Conservation (phyloP, 352 stramenopile genomes). For the Phytophthora citrophthora region DNA sequence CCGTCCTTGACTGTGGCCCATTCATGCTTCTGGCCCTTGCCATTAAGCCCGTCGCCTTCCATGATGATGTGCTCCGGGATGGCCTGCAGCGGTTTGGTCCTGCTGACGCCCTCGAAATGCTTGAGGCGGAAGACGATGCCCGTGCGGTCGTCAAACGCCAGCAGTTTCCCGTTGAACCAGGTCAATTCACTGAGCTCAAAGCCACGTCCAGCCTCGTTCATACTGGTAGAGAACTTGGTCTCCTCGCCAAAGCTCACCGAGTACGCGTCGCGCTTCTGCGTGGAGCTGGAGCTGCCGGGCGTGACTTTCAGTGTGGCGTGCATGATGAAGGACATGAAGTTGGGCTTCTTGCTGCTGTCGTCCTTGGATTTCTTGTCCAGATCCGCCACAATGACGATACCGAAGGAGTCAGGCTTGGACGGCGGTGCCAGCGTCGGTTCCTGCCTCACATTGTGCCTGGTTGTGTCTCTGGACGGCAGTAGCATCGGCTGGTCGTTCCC, state of each 20-base stretch:
- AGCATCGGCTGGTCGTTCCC: slow-evolving; percentile 24
- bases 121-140: slow-evolving; percentile 98
- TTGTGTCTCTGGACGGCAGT: slow-evolving; percentile 11
- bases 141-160: slow-evolving; percentile 98
- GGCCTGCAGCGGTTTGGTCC: slow-evolving; percentile 73
- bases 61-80: slow-evolving; percentile 97
- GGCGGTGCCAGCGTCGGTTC: slow-evolving; percentile 34
- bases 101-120: slow-evolving; percentile 67
- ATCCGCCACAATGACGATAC: slow-evolving; percentile 95
- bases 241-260: slow-evolving; percentile 71
- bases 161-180: slow-evolving; percentile 89
- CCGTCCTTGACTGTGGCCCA: slow-evolving; percentile 99
- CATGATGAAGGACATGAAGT: slow-evolving; percentile 92
- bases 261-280: slow-evolving; percentile 56
- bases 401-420: slow-evolving; percentile 69
- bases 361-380: slow-evolving; percentile 95
- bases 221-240: slow-evolving; percentile 76
- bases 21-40: slow-evolving; percentile 99
- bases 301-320: slow-evolving; percentile 89
- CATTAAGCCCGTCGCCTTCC: slow-evolving; percentile 95
- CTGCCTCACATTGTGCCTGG: slow-evolving; percentile 39
- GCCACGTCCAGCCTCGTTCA: slow-evolving; percentile 96
- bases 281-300: slow-evolving; percentile 35
- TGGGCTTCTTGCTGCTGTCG: slow-evolving; percentile 86
- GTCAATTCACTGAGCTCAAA: slow-evolving; percentile 96